phyloP scores from a whole-genome alignment of 2,329 filamentous ascomycete species.

The Incumbomyces lentus region DNA sequence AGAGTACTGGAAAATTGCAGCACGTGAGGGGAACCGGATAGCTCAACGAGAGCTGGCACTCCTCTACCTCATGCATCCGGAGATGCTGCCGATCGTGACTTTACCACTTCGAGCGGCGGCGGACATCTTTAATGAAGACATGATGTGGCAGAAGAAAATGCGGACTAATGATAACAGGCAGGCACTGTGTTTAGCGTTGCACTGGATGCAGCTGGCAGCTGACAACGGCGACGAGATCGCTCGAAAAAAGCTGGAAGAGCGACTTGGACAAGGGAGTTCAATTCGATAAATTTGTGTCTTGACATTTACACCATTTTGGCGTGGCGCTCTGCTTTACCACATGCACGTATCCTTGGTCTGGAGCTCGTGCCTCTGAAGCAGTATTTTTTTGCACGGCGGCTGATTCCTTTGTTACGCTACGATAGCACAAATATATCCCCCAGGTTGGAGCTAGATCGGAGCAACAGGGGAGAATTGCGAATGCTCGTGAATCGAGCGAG shows the following conservation, averaged over 20 bases:
- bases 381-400: background rate
- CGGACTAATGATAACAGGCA: constrained; percentile 48
- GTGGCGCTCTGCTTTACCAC: background rate
- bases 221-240: constrained; percentile 79
- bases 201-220: constrained; percentile 92
- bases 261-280: constrained; percentile 48
- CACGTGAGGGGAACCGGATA: constrained; percentile 78
- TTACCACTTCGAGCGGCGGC: constrained; percentile 73
- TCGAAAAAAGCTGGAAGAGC: constrained; percentile 67
- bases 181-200: constrained; percentile 85
- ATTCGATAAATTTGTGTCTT: constrained; percentile 35
- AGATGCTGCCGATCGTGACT: constrained; percentile 68
- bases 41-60: constrained; percentile 89
- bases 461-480: no score
- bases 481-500: no score
- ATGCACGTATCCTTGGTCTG: background rate
- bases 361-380: background rate
- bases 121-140: constrained; percentile 81
- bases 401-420: no score
- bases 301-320: constrained; percentile 7
- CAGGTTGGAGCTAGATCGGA: no score
- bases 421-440: no score
- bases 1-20: constrained; percentile 83
- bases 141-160: constrained; percentile 52
- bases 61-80: constrained; percentile 84